These are phyloP conservation scores for Nothopassalora personata DNA, from an alignment of 2,329 filamentous ascomycete species.

Conservation along the genomic window DNA sequence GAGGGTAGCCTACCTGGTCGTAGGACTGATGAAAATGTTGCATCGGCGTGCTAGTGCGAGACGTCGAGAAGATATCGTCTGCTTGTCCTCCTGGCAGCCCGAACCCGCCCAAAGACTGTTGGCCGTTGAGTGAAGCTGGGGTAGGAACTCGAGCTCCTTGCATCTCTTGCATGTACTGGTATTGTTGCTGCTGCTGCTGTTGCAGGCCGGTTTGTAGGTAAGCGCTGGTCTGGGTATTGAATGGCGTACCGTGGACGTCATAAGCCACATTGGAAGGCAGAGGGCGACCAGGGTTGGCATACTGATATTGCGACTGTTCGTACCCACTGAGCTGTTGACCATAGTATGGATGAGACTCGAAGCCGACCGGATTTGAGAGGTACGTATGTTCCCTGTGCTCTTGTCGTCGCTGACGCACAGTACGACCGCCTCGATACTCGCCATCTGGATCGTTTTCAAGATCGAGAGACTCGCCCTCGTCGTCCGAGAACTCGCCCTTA, in stretches of 20 bases:
- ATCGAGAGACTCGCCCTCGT: slow-evolving; percentile 31
- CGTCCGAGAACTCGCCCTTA: slow-evolving; percentile 31
- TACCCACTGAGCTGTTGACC: slow-evolving; percentile 24
- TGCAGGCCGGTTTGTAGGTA: slow-evolving; percentile 22
- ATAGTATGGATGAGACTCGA: slow-evolving; percentile 31
- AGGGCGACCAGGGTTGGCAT: slow-evolving; percentile 25
- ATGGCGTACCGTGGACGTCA: slow-evolving; percentile 25
- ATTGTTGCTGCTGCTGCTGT: slow-evolving; percentile 21
- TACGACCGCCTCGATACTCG: slow-evolving; percentile 28
- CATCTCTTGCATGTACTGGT: slow-evolving; percentile 27
- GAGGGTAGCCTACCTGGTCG: slow-evolving; percentile 22
- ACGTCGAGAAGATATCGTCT: slow-evolving; percentile 28
- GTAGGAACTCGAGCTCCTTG: slow-evolving; percentile 25
- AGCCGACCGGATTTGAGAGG: slow-evolving; percentile 26
- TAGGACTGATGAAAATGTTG: slow-evolving; percentile 26
- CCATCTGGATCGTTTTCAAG: slow-evolving; percentile 33
- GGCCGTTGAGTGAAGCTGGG: slow-evolving; percentile 22
- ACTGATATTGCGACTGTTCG: slow-evolving; percentile 28
- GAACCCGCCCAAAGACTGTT: slow-evolving; percentile 27
- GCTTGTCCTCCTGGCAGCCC: slow-evolving; percentile 31
- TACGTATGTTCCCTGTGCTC: slow-evolving; percentile 18
- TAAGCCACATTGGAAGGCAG: slow-evolving; percentile 30
- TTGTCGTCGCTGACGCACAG: slow-evolving; percentile 22
- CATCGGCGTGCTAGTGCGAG: slow-evolving; percentile 28
- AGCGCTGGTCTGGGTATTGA: slow-evolving; percentile 25